phyloP scores from a whole-genome alignment of 176 grass and related monocot genomes.

The Triticum urartu region DNA sequence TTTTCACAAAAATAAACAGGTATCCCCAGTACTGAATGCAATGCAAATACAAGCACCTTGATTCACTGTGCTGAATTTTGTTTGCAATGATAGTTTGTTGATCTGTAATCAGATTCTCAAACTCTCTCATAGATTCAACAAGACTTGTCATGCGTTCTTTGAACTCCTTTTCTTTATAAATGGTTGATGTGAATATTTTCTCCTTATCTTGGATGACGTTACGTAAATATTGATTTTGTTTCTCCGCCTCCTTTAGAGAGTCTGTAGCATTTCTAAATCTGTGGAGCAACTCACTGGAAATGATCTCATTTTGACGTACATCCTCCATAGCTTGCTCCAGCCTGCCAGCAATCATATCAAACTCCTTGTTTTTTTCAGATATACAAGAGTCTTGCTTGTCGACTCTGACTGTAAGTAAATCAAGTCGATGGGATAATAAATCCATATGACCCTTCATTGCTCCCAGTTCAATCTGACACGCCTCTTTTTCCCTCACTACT shows the following conservation, averaged over 20 bases:
- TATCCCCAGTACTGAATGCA: neutral
- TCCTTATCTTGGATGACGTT: conserved; percentile 49
- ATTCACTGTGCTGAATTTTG: conserved; percentile 45
- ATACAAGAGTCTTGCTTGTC: conserved; percentile 39
- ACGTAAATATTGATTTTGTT: conserved; percentile 42
- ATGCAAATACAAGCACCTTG: conserved; percentile 49
- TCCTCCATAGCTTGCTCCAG: conserved; percentile 47
- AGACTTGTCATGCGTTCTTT: conserved; percentile 29
- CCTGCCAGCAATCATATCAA: conserved; percentile 25
- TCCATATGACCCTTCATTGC: conserved; percentile 33
- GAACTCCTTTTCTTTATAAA: conserved; percentile 45
- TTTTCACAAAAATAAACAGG: conserved; percentile 17
- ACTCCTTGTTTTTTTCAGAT: conserved; percentile 43
- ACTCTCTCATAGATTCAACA: conserved; percentile 36
- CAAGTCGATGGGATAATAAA: conserved; percentile 33
- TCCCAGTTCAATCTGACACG: conserved; percentile 35
- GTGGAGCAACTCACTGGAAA: conserved; percentile 32
- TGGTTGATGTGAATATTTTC: conserved; percentile 25
- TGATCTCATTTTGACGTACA: conserved; percentile 38
- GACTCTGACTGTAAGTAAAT: conserved; percentile 49
- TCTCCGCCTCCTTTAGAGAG: conserved; percentile 38
- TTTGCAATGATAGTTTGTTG: conserved; percentile 34
- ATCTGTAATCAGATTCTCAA: conserved; percentile 31
- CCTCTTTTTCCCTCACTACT: conserved; percentile 42
- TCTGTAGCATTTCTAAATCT: conserved; percentile 26